These are phyloP conservation scores for Dictyostelium gargantuum DNA, from an alignment of 208 protist species.

Conservation along the genomic window DNA sequence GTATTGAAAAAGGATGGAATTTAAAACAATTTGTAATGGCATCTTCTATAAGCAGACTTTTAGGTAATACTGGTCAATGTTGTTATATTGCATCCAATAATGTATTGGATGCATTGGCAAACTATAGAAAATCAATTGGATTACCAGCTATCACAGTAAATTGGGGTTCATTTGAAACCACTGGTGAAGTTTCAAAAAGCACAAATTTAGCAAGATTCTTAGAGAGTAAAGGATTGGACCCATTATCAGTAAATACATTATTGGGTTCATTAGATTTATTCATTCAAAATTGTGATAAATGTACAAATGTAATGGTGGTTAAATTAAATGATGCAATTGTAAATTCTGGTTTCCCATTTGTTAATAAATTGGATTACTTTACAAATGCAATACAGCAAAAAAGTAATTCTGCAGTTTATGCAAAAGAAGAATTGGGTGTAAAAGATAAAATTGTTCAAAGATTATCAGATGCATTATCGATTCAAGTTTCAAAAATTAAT, in stretches of 20 bases:
- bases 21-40: neutral
- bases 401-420: too few relatives aligned
- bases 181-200: neutral
- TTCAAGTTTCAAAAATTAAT: neutral
- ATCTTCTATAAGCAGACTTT: neutral
- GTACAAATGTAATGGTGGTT: neutral
- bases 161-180: neutral
- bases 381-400: neutral
- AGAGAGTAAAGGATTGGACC: neutral
- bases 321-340: neutral
- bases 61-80: neutral
- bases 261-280: neutral
- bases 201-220: neutral
- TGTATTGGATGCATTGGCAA: neutral
- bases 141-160: neutral
- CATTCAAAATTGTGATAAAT: neutral
- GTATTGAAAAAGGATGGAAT: neutral
- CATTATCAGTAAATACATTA: neutral
- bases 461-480: neutral
- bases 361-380: neutral
- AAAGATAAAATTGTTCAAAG: neutral
- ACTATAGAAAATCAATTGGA: neutral
- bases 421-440: neutral
- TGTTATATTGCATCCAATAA: neutral
- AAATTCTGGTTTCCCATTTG: neutral